A percentile compares a stretch with the other conserved stretches of the same genome.
Evolutionary conservation across 1,284 basidiomycete species (phyloP).

Genomic region (Ustilago vetiveriae): DNA sequence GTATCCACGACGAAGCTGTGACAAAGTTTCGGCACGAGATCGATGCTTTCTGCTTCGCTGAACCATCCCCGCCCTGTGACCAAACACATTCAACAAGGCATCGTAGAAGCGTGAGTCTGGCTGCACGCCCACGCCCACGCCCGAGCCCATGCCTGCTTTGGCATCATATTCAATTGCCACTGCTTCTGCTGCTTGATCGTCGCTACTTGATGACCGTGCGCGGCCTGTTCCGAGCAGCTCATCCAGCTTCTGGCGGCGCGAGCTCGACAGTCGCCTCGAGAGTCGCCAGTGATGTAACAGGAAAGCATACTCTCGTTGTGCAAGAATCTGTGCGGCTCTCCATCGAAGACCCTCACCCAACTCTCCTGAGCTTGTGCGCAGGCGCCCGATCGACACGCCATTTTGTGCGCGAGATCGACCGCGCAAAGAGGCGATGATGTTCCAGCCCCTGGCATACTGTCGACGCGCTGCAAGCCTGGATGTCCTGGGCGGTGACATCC

Average conservation of each 20-base stretch:
- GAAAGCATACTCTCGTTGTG: conserved; percentile 30
- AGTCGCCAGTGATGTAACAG: conserved; percentile 30
- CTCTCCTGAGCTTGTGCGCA: conserved; percentile 1
- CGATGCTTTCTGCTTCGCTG: conserved; percentile 22
- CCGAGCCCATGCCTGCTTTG: not conserved
- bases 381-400: not conserved
- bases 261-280: conserved; percentile 6
- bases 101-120: conserved; percentile 42
- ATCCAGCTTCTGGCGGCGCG: conserved; percentile 15
- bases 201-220: not conserved
- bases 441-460: conserved; percentile 33
- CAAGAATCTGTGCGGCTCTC: conserved; percentile 26
- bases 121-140: not conserved
- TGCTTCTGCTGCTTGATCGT: not conserved
- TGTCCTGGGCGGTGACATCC: not conserved
- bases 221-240: conserved; percentile 4
- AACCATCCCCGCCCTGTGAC: conserved; percentile 30
- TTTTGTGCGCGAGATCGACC: not conserved
- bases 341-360: conserved; percentile 28
- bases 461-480: not conserved
- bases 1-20: conserved; percentile 23
- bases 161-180: not conserved
- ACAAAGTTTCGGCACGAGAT: conserved; percentile 13
- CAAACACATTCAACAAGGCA: conserved; percentile 33
- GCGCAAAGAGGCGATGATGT: conserved; percentile 24